These are phyloP conservation scores for Psophocarpus tetragonolobus DNA, from an alignment of 306 rosid species.

Conservation along the genomic window DNA sequence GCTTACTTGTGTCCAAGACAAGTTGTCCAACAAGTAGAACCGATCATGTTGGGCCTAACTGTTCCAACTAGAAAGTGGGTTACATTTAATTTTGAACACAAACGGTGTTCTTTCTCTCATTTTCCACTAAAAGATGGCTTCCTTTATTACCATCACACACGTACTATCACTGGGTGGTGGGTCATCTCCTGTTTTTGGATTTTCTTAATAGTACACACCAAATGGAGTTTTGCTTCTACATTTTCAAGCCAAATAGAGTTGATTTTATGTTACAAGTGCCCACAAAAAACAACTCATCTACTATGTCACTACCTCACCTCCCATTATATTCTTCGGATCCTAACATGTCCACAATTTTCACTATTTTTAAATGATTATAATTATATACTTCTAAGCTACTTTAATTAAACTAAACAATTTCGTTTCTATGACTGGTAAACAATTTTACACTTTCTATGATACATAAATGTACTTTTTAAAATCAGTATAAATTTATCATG, in stretches of 20 bases:
- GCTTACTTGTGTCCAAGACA: not conserved
- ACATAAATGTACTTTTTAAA: no score
- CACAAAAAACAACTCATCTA: constrained; percentile 18
- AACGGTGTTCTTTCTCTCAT: constrained; percentile 31
- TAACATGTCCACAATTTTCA: not conserved
- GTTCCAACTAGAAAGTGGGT: constrained; percentile 43
- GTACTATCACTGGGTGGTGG: constrained; percentile 34
- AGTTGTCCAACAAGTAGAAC: constrained; percentile 31
- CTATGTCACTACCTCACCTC: not conserved
- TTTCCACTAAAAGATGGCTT: constrained; percentile 50
- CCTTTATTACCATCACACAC: constrained; percentile 29
- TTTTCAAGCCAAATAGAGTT: no score
- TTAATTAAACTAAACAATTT: not conserved
- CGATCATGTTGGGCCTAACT: constrained; percentile 27
- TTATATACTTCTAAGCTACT: not conserved
- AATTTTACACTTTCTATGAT: no score
- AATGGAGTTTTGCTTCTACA: not conserved
- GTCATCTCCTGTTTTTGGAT: constrained; percentile 28
- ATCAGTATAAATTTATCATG: no score
- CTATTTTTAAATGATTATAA: not conserved
- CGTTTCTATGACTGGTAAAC: no score
- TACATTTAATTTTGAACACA: constrained; percentile 32
- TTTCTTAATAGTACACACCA: constrained; percentile 12
- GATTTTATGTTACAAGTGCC: constrained; percentile 20
- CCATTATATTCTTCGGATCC: not conserved